A percentile compares a stretch with the other conserved stretches of the same genome.
These are phyloP conservation scores for Ballota nigra DNA, from an alignment of 257 asterid genomes.

Conservation along the genomic window DNA sequence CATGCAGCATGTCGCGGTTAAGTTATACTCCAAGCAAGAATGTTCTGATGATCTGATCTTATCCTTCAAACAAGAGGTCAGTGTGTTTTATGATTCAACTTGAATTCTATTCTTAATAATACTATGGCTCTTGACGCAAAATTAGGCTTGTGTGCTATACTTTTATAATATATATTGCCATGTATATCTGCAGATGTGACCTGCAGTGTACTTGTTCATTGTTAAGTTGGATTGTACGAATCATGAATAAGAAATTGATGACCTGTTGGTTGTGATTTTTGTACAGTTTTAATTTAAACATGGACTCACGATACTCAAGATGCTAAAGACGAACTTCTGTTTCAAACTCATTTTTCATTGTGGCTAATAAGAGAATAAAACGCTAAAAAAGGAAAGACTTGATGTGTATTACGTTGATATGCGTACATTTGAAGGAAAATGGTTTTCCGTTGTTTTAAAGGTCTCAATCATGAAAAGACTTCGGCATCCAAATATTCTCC, in stretches of 20 bases:
- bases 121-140: no score
- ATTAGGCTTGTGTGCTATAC: slow-evolving; percentile 16
- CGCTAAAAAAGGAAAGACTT: neutral
- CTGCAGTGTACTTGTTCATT: no score
- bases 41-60: slow-evolving; percentile 77
- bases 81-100: slow-evolving; percentile 21
- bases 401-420: neutral
- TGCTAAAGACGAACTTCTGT: no score
- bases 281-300: no score
- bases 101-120: neutral
- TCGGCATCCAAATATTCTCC: slow-evolving; percentile 92
- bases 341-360: neutral
- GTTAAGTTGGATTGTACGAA: no score
- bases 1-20: slow-evolving; percentile 92
- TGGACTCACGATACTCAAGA: no score
- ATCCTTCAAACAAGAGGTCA: slow-evolving; percentile 93
- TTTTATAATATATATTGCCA: neutral
- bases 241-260: no score
- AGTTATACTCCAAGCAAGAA: slow-evolving; percentile 84
- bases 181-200: slow-evolving; percentile 5
- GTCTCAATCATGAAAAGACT: slow-evolving; percentile 91
- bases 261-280: no score
- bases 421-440: slow-evolving; percentile 2
- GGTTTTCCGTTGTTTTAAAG: slow-evolving; percentile 45
- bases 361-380: neutral